These are phyloP conservation scores for Limtongia smithiae DNA, from an alignment of 805 yeast species.

Conservation along the genomic window DNA sequence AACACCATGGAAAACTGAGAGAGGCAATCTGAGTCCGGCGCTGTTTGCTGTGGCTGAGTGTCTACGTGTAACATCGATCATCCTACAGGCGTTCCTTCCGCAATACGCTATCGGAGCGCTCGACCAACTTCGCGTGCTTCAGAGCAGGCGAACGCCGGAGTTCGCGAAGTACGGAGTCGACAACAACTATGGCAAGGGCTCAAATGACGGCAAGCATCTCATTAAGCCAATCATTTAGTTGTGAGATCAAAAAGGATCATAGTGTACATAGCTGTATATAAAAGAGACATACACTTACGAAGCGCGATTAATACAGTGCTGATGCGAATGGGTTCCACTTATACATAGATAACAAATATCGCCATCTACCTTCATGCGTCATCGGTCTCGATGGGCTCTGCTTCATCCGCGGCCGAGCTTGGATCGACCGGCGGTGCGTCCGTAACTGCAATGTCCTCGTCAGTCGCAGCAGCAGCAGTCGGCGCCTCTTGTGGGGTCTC, in stretches of 20 bases:
- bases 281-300: too few relatives aligned
- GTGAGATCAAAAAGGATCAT: background rate
- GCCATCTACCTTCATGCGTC: background rate
- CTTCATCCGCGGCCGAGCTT: constrained; percentile 4
- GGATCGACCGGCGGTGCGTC: constrained; percentile 13
- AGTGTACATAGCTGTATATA: background rate
- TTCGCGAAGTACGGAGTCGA: constrained; percentile 58
- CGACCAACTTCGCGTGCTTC: constrained; percentile 57
- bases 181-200: constrained; percentile 53
- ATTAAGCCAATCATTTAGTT: constrained; percentile 3
- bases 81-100: constrained; percentile 74
- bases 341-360: too few relatives aligned
- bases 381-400: constrained; percentile 27
- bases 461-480: constrained; percentile 8
- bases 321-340: too few relatives aligned
- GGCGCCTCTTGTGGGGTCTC: too few relatives aligned
- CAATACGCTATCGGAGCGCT: constrained; percentile 53
- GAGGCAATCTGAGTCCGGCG: constrained; percentile 33
- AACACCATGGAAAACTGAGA: constrained; percentile 63
- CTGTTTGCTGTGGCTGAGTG: constrained; percentile 68
- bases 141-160: constrained; percentile 42
- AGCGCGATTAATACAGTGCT: too few relatives aligned
- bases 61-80: constrained; percentile 60
- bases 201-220: constrained; percentile 38
- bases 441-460: constrained; percentile 10